A percentile compares a stretch with the other conserved stretches of the same genome.
Evolutionary conservation across 257 asterid genomes (phyloP).

Genomic region (Prunella vulgaris): DNA sequence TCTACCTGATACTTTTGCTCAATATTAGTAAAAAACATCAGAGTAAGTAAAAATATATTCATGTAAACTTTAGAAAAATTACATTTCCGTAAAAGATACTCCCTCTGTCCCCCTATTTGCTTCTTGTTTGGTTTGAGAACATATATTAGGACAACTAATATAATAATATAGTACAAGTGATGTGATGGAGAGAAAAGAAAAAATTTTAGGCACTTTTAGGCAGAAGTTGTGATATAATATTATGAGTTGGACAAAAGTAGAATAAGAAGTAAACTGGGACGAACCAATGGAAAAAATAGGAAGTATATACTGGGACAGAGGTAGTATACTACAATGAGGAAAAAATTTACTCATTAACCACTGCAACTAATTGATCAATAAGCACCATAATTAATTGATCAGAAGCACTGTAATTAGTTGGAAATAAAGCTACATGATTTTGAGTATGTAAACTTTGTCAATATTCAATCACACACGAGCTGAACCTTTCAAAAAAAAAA

Average conservation of each 20-base stretch:
- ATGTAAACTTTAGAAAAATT: neutral
- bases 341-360: neutral
- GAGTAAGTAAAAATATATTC: neutral
- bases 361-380: neutral
- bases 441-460: neutral
- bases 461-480: neutral
- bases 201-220: too few relatives aligned
- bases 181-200: too few relatives aligned
- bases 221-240: too few relatives aligned
- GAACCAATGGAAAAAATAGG: too few relatives aligned
- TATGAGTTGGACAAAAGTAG: too few relatives aligned
- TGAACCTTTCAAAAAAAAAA: too few relatives aligned
- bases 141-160: too few relatives aligned
- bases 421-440: neutral
- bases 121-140: too few relatives aligned
- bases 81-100: neutral
- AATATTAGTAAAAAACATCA: neutral
- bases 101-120: too few relatives aligned
- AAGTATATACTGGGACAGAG: too few relatives aligned
- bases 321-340: neutral
- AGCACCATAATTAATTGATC: slow-evolving; percentile 2
- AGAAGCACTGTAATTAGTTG: neutral
- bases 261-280: too few relatives aligned
- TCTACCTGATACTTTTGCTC: slow-evolving; percentile 8
- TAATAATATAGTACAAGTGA: too few relatives aligned